phyloP scores from a whole-genome alignment of 495 filamentous ascomycete genomes.

The Echria macrotheca region DNA sequence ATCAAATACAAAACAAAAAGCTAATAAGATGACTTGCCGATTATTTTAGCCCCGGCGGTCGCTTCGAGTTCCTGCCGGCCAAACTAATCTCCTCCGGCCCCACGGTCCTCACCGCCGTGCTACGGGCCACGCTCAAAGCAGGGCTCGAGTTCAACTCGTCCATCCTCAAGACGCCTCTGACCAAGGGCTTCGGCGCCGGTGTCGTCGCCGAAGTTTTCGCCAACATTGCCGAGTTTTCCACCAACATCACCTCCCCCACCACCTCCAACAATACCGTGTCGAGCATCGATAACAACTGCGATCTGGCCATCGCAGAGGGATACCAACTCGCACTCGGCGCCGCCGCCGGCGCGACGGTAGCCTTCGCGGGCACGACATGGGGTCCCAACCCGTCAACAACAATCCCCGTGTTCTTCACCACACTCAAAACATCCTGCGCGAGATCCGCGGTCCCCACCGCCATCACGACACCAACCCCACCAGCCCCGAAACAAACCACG shows the following conservation, averaged over 20 bases:
- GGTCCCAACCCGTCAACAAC: slow-evolving; percentile 42
- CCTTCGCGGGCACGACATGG: slow-evolving; percentile 40
- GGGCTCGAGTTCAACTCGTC: slow-evolving; percentile 34
- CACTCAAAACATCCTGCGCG: slow-evolving; percentile 43
- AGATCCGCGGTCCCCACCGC: slow-evolving; percentile 14
- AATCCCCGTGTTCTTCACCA: slow-evolving; percentile 50
- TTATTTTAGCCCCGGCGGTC: slow-evolving; percentile 40
- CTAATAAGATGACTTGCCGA: too few relatives aligned
- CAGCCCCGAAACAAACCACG: background rate
- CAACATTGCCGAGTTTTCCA: slow-evolving; percentile 48
- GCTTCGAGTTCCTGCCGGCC: slow-evolving; percentile 55
- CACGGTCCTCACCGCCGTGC: slow-evolving; percentile 38
- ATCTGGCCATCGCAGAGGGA: slow-evolving; percentile 37
- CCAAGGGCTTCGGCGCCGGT: slow-evolving; percentile 34
- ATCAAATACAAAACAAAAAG: background rate
- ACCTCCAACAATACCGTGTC: background rate
- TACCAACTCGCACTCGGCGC: slow-evolving; percentile 49
- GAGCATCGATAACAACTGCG: slow-evolving; percentile 29
- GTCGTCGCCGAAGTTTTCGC: slow-evolving; percentile 43
- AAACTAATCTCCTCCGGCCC: slow-evolving; percentile 36
- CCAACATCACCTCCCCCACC: slow-evolving; percentile 37
- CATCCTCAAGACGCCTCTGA: too few relatives aligned
- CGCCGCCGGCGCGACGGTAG: slow-evolving; percentile 46
- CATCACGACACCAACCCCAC: slow-evolving; percentile 12
- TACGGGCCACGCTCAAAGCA: slow-evolving; percentile 41